Percentiles rank a stretch among this genome's conserved stretches.
phyloP scores from a whole-genome alignment of 148 eudicot species.

The Rhododendron mucronatum region DNA sequence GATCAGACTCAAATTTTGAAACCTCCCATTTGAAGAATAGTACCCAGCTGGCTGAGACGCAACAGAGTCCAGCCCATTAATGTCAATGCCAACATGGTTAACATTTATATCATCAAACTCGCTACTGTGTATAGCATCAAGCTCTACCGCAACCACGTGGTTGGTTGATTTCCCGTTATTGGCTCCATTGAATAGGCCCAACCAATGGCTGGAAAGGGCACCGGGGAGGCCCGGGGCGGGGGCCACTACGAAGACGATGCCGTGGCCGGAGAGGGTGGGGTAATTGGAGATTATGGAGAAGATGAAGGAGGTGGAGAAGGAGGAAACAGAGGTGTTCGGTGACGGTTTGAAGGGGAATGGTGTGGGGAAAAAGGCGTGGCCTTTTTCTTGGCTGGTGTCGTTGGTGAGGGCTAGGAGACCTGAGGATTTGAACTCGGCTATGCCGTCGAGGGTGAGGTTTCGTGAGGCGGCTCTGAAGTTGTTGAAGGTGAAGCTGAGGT shows the following conservation, averaged over 20 bases:
- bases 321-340: conserved; percentile 19
- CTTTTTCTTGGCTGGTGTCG: conserved; percentile 25
- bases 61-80: conserved; percentile 30
- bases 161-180: conserved; percentile 24
- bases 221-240: conserved; percentile 30
- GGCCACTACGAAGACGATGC: conserved; percentile 46
- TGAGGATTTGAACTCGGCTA: conserved; percentile 26
- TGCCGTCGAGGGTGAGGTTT: conserved; percentile 41
- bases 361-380: conserved; percentile 44
- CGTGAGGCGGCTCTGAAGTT: conserved; percentile 24
- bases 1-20: conserved; percentile 25
- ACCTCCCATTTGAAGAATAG: conserved; percentile 6
- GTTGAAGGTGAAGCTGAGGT: conserved; percentile 30
- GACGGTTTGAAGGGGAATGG: conserved; percentile 43
- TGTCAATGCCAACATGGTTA: conserved; percentile 48
- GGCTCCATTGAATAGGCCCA: conserved; percentile 21
- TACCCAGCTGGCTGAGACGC: conserved; percentile 34
- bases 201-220: conserved; percentile 18
- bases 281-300: conserved; percentile 43
- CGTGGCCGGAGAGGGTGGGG: conserved; percentile 38
- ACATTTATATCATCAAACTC: conserved; percentile 32
- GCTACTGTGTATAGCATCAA: conserved; percentile 27
- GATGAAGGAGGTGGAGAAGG: conserved; percentile 57
- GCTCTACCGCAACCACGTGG: conserved; percentile 30
- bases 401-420: conserved; percentile 52